Conservation (phyloP, 2,329 filamentous ascomycete species). For the Claviceps pusilla region DNA sequence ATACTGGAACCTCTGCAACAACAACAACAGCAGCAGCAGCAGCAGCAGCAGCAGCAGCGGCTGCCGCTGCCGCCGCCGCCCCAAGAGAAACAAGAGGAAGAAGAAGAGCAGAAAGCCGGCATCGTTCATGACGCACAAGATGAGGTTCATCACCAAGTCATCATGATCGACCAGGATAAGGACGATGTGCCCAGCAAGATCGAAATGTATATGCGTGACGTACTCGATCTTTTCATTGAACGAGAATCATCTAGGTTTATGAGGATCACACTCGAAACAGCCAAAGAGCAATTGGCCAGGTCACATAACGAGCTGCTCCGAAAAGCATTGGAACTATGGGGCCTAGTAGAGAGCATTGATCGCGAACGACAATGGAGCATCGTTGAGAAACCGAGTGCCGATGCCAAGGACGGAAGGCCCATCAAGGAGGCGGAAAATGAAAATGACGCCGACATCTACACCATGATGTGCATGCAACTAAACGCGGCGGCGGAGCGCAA, state of each 20-base stretch:
- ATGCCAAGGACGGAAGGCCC: constrained; percentile 26
- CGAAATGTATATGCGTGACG: constrained; percentile 44
- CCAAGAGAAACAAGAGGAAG: background rate
- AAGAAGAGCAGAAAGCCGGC: background rate
- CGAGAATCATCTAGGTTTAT: constrained; percentile 47
- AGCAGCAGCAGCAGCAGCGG: background rate
- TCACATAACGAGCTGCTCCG: constrained; percentile 39
- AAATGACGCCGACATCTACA: constrained; percentile 41
- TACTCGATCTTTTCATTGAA: constrained; percentile 41
- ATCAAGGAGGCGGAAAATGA: constrained; percentile 35
- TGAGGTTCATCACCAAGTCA: constrained; percentile 16
- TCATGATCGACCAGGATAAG: constrained; percentile 46
- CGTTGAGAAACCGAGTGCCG: constrained; percentile 29
- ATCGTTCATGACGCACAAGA: too few species aligned
- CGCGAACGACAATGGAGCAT: constrained; percentile 48
- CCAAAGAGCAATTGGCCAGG: constrained; percentile 29
- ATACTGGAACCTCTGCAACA: constrained; percentile 18
- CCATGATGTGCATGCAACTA: constrained; percentile 48
- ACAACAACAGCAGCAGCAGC: constrained; percentile 1
- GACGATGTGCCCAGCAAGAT: constrained; percentile 46
- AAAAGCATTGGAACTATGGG: constrained; percentile 48
- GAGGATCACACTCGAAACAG: constrained; percentile 41
- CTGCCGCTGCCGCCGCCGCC: too few species aligned
- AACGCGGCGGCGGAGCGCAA: constrained; percentile 50
- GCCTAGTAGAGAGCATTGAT: constrained; percentile 49